These are phyloP conservation scores for Mycothermus thermophilus DNA, from an alignment of 495 filamentous ascomycete genomes.

Conservation along the genomic window DNA sequence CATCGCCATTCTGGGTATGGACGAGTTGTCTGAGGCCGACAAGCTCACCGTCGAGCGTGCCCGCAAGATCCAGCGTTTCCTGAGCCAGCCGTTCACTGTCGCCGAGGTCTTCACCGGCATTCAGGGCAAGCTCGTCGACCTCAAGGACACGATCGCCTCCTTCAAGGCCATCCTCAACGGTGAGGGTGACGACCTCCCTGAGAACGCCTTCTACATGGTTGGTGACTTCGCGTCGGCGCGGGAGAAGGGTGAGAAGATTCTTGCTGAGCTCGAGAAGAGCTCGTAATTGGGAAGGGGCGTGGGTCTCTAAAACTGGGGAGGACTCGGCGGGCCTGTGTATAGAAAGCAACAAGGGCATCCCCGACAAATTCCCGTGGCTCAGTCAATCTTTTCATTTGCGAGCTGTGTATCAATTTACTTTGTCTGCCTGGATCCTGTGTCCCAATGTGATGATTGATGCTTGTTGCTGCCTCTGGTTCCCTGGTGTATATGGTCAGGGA, in stretches of 20 bases:
- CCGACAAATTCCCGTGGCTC: constrained; percentile 21
- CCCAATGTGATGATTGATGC: too few relatives aligned
- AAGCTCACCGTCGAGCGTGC: constrained; percentile 99
- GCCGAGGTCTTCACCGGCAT: constrained; percentile 99
- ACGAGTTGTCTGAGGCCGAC: constrained; percentile 95
- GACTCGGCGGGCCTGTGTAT: constrained; percentile 26
- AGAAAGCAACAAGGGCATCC: constrained; percentile 19
- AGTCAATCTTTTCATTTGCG: constrained; percentile 26
- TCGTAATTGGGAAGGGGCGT: constrained; percentile 37
- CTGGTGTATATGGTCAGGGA: too few relatives aligned
- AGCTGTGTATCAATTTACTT: constrained; percentile 31
- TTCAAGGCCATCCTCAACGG: constrained; percentile 97
- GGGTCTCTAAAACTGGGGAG: constrained; percentile 21
- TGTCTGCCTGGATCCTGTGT: too few relatives aligned
- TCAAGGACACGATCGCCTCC: constrained; percentile 92
- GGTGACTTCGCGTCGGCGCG: constrained; percentile 86
- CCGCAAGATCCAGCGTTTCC: constrained; percentile 98
- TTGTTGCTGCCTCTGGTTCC: too few relatives aligned
- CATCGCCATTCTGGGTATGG: constrained; percentile 99
- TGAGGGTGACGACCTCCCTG: constrained; percentile 90
- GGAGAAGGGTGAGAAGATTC: constrained; percentile 98
- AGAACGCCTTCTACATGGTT: constrained; percentile 97
- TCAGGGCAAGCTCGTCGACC: constrained; percentile 88
- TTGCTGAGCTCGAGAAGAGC: constrained; percentile 78
- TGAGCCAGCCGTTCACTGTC: constrained; percentile 97